Percentiles rank a stretch among this genome's conserved stretches.
Conservation (phyloP, 176 grass and related monocot species). For the Saccharum spontaneum region DNA sequence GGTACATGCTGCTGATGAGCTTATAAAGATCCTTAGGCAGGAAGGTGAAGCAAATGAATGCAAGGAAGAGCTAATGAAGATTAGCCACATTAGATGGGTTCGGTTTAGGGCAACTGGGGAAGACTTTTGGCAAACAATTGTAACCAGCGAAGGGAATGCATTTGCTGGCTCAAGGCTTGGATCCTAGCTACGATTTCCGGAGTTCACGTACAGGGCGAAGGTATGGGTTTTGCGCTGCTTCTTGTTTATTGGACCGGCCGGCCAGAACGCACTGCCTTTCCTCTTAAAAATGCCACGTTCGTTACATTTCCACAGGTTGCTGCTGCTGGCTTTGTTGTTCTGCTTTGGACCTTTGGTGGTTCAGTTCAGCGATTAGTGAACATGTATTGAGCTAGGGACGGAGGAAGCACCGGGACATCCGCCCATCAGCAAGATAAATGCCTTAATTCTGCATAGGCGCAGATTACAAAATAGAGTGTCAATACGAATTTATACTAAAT, state of each 20-base stretch:
- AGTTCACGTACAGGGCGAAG: neutral
- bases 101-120: neutral
- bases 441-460: no score
- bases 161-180: no score
- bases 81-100: neutral
- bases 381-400: neutral
- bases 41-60: neutral
- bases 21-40: neutral
- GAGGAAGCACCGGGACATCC: neutral
- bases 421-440: neutral
- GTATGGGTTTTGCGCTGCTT: neutral
- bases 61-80: neutral
- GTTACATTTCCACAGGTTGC: neutral
- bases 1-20: neutral
- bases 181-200: no score
- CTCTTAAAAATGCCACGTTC: no score
- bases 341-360: neutral
- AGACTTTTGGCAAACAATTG: no score
- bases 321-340: no score
- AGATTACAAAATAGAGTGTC: no score
- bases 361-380: neutral
- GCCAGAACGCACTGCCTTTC: accelerated
- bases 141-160: no score
- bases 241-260: neutral
- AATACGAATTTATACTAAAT: no score